A percentile compares a stretch with the other conserved stretches of the same genome.
These are phyloP conservation scores for Fusarium xylarioides DNA, from an alignment of 2,329 filamentous ascomycete genomes.

Conservation along the genomic window DNA sequence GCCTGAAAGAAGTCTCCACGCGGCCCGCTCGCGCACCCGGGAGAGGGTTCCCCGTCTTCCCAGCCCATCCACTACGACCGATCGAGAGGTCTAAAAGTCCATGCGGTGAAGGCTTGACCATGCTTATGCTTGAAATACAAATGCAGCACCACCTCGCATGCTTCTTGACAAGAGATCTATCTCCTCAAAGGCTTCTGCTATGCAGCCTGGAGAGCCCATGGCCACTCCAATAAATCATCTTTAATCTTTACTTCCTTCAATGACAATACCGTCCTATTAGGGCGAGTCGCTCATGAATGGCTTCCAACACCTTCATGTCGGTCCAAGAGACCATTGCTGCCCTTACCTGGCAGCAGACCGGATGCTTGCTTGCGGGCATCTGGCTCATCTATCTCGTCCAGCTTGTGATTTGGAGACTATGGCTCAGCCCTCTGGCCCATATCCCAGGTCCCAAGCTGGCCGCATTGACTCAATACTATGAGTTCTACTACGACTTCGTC, in stretches of 20 bases:
- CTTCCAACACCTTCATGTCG: slow-evolving; percentile 40
- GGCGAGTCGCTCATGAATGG: slow-evolving; percentile 41
- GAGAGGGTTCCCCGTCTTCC: slow-evolving; percentile 25
- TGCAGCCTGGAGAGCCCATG: slow-evolving; percentile 40
- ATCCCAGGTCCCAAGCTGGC: slow-evolving; percentile 53
- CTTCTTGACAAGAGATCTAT: slow-evolving; percentile 17
- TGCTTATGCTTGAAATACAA: slow-evolving; percentile 36
- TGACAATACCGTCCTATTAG: slow-evolving; percentile 41
- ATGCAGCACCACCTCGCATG: slow-evolving; percentile 34
- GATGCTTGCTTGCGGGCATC: slow-evolving; percentile 35
- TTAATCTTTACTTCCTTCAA: slow-evolving; percentile 33
- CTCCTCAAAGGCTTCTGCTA: slow-evolving; percentile 33
- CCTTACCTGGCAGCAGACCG: slow-evolving; percentile 41
- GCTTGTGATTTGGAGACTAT: slow-evolving; percentile 47
- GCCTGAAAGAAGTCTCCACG: slow-evolving; percentile 39
- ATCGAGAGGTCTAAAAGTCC: slow-evolving; percentile 10
- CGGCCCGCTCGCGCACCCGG: slow-evolving; percentile 40
- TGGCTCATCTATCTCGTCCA: slow-evolving; percentile 45
- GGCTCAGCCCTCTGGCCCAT: slow-evolving; percentile 50
- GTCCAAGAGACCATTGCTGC: slow-evolving; percentile 33
- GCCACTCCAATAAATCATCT: slow-evolving; percentile 23
- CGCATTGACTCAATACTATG: slow-evolving; percentile 52
- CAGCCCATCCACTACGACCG: slow-evolving; percentile 26
- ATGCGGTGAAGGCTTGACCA: slow-evolving; percentile 33
- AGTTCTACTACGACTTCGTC: slow-evolving; percentile 56